Conservation (phyloP, 352 stramenopile genomes). For the Pythium insidiosum region DNA sequence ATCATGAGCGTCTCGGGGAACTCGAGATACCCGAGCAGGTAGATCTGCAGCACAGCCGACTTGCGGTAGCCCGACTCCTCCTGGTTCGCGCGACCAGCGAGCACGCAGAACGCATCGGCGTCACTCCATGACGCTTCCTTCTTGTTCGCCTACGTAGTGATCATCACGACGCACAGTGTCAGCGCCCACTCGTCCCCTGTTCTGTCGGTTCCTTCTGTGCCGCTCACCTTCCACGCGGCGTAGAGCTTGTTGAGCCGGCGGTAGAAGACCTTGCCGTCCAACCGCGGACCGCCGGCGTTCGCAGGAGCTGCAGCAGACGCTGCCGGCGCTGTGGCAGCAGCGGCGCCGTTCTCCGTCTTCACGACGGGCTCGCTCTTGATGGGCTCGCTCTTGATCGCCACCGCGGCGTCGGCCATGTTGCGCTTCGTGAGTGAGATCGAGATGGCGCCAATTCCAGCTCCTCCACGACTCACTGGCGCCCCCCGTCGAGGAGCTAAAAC, state of each 20-base stretch:
- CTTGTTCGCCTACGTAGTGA: constrained; percentile 33
- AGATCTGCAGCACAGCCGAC: constrained; percentile 87
- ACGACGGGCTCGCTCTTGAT: constrained; percentile 25
- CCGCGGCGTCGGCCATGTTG: neutral
- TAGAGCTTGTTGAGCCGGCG: constrained; percentile 73
- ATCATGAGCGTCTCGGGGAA: constrained; percentile 91
- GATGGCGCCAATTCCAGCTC: no score
- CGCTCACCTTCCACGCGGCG: constrained; percentile 47
- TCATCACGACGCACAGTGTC: no score
- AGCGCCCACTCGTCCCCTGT: no score
- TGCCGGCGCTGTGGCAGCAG: constrained; percentile 4
- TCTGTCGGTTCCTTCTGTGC: no score
- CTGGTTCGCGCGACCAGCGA: constrained; percentile 69
- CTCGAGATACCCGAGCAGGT: constrained; percentile 86
- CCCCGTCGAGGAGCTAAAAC: constrained; percentile 10
- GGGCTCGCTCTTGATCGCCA: constrained; percentile 15
- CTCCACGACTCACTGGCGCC: no score
- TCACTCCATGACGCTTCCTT: constrained; percentile 35
- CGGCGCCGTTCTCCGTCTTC: neutral
- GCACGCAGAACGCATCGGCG: constrained; percentile 75
- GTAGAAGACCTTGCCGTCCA: constrained; percentile 73
- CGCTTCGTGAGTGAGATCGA: no score
- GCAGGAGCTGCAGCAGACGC: no score
- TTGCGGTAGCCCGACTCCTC: constrained; percentile 87
- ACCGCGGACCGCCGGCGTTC: constrained; percentile 21